Evolutionary conservation across 2,329 filamentous ascomycete genomes (phyloP).

Genomic region (Aspergillus sp.): DNA sequence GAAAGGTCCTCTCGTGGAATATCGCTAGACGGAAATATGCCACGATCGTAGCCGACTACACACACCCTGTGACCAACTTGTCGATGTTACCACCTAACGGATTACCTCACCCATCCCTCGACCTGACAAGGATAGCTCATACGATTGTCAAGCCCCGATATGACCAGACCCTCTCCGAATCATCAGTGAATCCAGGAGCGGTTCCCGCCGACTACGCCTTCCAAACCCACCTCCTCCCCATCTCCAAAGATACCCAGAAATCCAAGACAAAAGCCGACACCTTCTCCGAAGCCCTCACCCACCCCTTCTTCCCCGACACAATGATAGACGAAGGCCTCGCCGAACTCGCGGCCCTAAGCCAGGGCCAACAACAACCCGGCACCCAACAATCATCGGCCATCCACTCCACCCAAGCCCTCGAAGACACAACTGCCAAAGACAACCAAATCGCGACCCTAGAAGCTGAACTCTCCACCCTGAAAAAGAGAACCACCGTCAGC

Average conservation of each 20-base stretch:
- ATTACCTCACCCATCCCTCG: slow-evolving; percentile 30
- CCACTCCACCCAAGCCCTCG: not conserved
- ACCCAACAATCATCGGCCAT: slow-evolving; percentile 2
- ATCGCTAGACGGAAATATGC: slow-evolving; percentile 63
- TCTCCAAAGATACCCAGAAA: slow-evolving; percentile 2
- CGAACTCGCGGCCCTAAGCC: slow-evolving; percentile 28
- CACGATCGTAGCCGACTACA: slow-evolving; percentile 62
- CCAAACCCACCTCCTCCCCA: slow-evolving; percentile 30
- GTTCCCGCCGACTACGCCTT: slow-evolving; percentile 40
- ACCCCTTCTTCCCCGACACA: slow-evolving; percentile 31
- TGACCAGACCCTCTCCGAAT: slow-evolving; percentile 33
- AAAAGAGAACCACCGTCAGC: slow-evolving; percentile 29
- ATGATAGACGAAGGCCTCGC: slow-evolving; percentile 37
- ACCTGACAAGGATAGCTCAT: slow-evolving; percentile 45
- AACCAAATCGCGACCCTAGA: slow-evolving; percentile 28
- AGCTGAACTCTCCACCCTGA: slow-evolving; percentile 33
- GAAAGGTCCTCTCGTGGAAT: slow-evolving; percentile 76
- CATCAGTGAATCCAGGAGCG: slow-evolving; percentile 26
- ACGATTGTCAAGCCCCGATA: slow-evolving; percentile 69
- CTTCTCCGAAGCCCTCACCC: slow-evolving; percentile 34
- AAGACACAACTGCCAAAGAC: slow-evolving; percentile 18
- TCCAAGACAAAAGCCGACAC: slow-evolving; percentile 9
- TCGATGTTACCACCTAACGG: slow-evolving; percentile 60
- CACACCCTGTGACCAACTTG: slow-evolving; percentile 76
- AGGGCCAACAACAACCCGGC: slow-evolving; percentile 13